phyloP scores from a whole-genome alignment of 306 rosid species.

The Oemleria cerasiformis region DNA sequence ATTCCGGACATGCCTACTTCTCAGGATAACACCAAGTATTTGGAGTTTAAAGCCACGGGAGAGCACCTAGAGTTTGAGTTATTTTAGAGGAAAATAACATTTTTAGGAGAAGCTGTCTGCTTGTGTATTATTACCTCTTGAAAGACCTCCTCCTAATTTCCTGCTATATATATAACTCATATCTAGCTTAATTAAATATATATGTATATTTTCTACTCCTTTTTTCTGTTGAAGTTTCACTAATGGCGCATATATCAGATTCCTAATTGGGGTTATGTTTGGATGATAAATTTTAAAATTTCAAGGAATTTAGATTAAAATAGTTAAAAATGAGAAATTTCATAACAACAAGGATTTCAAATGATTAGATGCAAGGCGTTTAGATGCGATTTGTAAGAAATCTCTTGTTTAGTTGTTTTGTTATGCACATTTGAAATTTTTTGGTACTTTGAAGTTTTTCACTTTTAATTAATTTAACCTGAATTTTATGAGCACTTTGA shows the following conservation, averaged over 20 bases:
- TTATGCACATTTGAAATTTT: no score
- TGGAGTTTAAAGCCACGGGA: slow-evolving; percentile 64
- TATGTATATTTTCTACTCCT: slow-evolving; percentile 31
- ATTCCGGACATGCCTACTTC: slow-evolving; percentile 43
- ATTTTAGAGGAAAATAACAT: slow-evolving; percentile 36
- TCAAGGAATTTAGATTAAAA: no score
- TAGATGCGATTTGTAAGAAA: no score
- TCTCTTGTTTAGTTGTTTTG: no score
- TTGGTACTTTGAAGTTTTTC: no score
- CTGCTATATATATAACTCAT: slow-evolving; percentile 32
- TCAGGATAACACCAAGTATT: slow-evolving; percentile 43
- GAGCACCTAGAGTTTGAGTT: slow-evolving; percentile 80
- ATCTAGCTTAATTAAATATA: slow-evolving; percentile 41
- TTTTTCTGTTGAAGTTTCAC: slow-evolving; percentile 20
- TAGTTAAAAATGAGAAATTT: no score
- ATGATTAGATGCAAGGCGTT: no score
- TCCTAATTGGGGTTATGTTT: background rate
- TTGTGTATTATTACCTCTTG: slow-evolving; percentile 24
- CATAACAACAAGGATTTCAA: no score
- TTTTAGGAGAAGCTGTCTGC: slow-evolving; percentile 34
- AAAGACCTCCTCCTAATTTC: slow-evolving; percentile 10
- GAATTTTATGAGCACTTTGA: no score
- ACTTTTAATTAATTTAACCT: no score
- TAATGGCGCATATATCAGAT: slow-evolving; percentile 2
- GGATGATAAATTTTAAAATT: no score